Conservation (phyloP, 148 eudicot genomes). For the Dianthus caryophyllus region DNA sequence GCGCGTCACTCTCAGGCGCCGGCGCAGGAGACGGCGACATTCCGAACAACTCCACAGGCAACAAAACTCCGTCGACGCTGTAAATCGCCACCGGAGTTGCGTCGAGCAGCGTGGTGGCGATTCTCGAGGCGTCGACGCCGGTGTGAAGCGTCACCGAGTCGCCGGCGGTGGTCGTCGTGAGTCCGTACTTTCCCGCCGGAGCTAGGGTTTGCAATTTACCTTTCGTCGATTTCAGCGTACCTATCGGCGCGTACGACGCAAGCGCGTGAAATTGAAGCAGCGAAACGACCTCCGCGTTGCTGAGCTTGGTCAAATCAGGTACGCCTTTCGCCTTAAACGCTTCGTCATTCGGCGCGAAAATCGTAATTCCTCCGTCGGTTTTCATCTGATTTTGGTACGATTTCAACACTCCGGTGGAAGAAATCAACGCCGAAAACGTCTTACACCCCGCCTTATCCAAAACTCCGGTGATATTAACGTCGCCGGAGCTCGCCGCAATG, state of each 20-base stretch:
- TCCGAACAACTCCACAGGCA: conserved; percentile 50
- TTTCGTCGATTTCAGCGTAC: conserved; percentile 49
- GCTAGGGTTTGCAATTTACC: conserved; percentile 47
- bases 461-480: conserved; percentile 37
- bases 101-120: conserved; percentile 29
- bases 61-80: conserved; percentile 57
- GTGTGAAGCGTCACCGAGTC: conserved; percentile 37
- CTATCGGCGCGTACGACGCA: conserved; percentile 49
- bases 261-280: conserved; percentile 68
- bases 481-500: conserved; percentile 23
- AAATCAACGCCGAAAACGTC: conserved; percentile 36
- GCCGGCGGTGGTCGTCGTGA: conserved; percentile 26
- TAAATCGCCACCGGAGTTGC: conserved; percentile 39
- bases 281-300: conserved; percentile 53
- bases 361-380: conserved; percentile 60
- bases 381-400: conserved; percentile 35
- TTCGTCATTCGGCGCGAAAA: conserved; percentile 73
- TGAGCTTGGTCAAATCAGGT: conserved; percentile 53
- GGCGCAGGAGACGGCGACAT: conserved; percentile 49
- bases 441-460: conserved; percentile 55
- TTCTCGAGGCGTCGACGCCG: conserved; percentile 31
- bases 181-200: conserved; percentile 45
- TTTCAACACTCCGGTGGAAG: conserved; percentile 36
- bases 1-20: conserved; percentile 34
- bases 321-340: conserved; percentile 53